Evolutionary conservation across 768 basidiomycete species (phyloP), one percentile per base, ranked within the genome.

Genomic region (Amanita phalloides): DNA sequence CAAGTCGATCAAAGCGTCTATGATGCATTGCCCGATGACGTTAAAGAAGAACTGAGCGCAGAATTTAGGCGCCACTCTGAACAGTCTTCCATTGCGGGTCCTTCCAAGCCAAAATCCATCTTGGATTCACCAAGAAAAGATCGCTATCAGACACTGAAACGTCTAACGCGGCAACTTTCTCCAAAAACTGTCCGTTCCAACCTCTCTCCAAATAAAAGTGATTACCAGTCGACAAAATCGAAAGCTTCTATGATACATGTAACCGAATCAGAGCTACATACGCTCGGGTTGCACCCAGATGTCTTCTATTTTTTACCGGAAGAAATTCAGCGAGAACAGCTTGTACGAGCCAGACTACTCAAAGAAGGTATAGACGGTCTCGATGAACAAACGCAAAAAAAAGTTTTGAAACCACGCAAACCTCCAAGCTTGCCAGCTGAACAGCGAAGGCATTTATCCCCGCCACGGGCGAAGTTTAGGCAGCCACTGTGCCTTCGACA

Each of bases 1-100:
- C 87, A 90, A 60, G 72, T 90, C 8, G 88, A 90, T 61, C 75
- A 66, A 67, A 71, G 73, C 3, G 82, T 90, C 1, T 78, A 87
- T 48, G 74, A 82, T 35, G 84, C 82, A 1, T 71, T 91, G 28
- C 88, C 89, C 0, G 71, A 68, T 9, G 84, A 88, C 23, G 68
- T 90, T 6, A 78, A 81, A 21, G 69, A 74, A 54, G 89, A 91
- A 61, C 67, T 90, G 9, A 77, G 86, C 60, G 65, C 64, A 3
- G 84, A 83, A 53, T 87, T 86, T 55, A 71, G 71, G 59, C 80
- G 81, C 35, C 76, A 80, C 45, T 82, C 81, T 0, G 67, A 63
- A 7, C 76, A 78, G 8, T 56, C 64, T 58, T 21, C 54, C 37
- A 54, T 58, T 17, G 60, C 53, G 28, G 41, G 46, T 20, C 54